A percentile compares a stretch with the other conserved stretches of the same genome.
Evolutionary conservation across 2,329 filamentous ascomycete species (phyloP).

Genomic region (Apiospora kogelbergensis): DNA sequence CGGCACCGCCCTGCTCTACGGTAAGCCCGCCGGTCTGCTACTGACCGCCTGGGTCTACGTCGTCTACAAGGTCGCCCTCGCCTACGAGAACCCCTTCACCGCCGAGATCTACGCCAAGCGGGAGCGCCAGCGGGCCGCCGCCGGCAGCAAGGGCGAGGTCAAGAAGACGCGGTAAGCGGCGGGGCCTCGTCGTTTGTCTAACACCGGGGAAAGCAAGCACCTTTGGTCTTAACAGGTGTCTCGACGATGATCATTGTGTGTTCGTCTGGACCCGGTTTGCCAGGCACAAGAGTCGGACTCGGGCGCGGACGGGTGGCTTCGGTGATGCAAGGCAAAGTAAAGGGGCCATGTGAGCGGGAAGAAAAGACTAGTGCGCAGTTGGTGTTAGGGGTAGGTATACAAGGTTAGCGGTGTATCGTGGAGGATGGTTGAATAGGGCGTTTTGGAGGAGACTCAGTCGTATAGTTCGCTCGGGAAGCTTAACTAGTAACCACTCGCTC

Average conservation of each 20-base stretch:
- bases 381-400: neutral
- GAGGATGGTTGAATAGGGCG: neutral
- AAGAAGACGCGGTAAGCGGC: slow-evolving; percentile 52
- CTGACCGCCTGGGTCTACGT: slow-evolving; percentile 73
- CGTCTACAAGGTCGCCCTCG: slow-evolving; percentile 78
- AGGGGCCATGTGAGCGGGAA: neutral
- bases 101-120: slow-evolving; percentile 88
- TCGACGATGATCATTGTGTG: neutral
- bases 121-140: slow-evolving; percentile 55
- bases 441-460: neutral
- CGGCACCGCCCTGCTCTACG: slow-evolving; percentile 79
- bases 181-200: neutral
- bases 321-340: neutral
- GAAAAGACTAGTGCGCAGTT: neutral
- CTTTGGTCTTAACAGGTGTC: too few species aligned
- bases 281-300: neutral
- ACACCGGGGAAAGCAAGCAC: neutral
- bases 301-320: neutral
- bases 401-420: neutral
- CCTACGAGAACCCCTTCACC: slow-evolving; percentile 94
- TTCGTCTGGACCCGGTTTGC: neutral
- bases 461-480: neutral
- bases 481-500: neutral
- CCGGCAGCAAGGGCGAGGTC: slow-evolving; percentile 34
- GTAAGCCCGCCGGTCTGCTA: slow-evolving; percentile 82